Evolutionary conservation across 2,329 filamentous ascomycete species (phyloP), one percentile per base, ranked within the genome.

Genomic region (Penicillium nordicum): DNA sequence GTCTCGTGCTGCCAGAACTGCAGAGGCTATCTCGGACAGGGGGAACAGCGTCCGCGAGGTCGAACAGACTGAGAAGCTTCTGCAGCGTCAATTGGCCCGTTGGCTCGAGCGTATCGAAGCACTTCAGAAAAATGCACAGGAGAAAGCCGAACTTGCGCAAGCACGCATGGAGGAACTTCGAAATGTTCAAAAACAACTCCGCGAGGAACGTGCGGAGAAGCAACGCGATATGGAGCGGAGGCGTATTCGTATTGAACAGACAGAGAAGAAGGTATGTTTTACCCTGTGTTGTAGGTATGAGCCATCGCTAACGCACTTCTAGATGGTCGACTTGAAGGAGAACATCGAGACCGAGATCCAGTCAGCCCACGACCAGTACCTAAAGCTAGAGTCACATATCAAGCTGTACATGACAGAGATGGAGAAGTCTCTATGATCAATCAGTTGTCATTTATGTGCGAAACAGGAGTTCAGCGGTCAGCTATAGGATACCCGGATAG

Each of bases 311-410:
- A 70, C 25, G 5, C 57, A 30, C 25, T 46, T 57, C 21, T 63
- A 97, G 92, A 99, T 97, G 93, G 86, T 89, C 46, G 94, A 99
- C 74, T 82, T 99, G 65, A 97, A 97, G 72, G 94, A 97, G 73
- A 95, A 94, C 67, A 96, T 99, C 61, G 93, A 97, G 71, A 92
- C 88, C 59, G 94, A 99, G 75, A 88, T 97, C 9, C 90, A 94
- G 70, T 85, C 84, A 54, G 92, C 94, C 1, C 86, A 96, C 67
- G 92, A 96, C 63, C 91, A 97, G 78, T 99, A 96, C 75, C 83
- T 96, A 71, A 97, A 97, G 84, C 88, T 99, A 85, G 93, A 97
- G 74, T 88, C 91, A 37, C 94, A 99, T 72, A 95, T 99, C 74
- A 93, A 92, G 76, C 81, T 97, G 60, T 99, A 99, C 79, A 96